Base-by-base conservation (phyloP, 768 basidiomycete genomes). In the Lentinula edodes region DNA sequence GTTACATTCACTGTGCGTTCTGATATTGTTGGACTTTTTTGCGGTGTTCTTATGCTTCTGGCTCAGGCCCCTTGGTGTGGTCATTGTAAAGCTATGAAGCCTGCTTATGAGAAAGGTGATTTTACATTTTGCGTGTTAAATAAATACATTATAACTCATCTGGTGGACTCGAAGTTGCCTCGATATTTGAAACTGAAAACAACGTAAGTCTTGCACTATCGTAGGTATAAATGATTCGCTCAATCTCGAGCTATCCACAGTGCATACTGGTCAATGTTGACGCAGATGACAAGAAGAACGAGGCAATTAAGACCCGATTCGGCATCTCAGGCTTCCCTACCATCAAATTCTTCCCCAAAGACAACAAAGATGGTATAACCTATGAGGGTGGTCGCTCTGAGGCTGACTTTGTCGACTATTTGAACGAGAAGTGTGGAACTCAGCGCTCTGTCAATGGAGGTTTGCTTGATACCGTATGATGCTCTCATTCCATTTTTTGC, bases 11-110 rank as follows among this genome's bases (percentile, higher is more conserved):
- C 89, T 62, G 90, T 82, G 71, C 54, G 84, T 71, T 52, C 57
- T 61, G 41, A 56, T 61, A 52, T 39, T 56, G 13, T 48, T 20
- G 5, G 28, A 12, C 41, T 60, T 61, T 41, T 28, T 2, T 62
- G 28, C 28, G 13, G 38, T 54, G 43, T 6, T 38, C 39, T 41
- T 9, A 42, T 32, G 20, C 38, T 60, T 66, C 52, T 58, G 28
- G 51, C 52, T 7, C 64, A 84, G 82, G 83, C 90, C 28, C 85
- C 86, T 42, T 89, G 91, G 93, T 95, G 95, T 66, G 93, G 94
- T 35, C 95, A 98, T 79, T 98, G 96, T 84, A 98, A 98, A 78
- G 81, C 63, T 65, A 72, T 97, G 73, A 95, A 95, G 74, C 94
- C 95, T 18, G 79, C 81, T 36, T 95, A 90, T 69, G 94, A 95